Conservation (phyloP, 192 early-diverging fungal genomes). For the Coemansia sp. region DNA sequence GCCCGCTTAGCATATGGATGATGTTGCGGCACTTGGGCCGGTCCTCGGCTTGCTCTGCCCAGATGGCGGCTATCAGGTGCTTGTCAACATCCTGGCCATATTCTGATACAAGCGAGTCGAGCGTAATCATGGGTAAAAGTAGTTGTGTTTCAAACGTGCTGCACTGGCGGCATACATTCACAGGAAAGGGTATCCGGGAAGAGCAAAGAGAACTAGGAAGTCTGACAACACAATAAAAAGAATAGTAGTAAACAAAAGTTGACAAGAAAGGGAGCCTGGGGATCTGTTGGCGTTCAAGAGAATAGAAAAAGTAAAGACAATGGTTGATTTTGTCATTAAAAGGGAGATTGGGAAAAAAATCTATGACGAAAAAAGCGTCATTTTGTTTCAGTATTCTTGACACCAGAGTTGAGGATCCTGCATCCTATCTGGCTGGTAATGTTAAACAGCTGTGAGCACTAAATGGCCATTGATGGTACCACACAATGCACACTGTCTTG, state of each 20-base stretch:
- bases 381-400: no score
- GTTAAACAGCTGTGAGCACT: no score
- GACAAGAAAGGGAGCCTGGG: background rate
- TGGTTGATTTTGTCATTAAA: no score
- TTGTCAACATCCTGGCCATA: slow-evolving; percentile 40
- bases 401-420: no score
- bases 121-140: slow-evolving; percentile 16
- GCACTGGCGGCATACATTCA: background rate
- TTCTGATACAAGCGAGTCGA: slow-evolving; percentile 30
- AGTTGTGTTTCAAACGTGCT: background rate
- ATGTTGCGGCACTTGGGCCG: slow-evolving; percentile 36
- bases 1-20: slow-evolving; percentile 41
- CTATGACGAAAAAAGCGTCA: no score
- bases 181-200: background rate
- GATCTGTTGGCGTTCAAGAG: no score
- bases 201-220: background rate
- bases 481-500: no score
- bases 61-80: slow-evolving; percentile 39
- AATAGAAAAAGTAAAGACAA: no score
- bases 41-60: slow-evolving; percentile 39
- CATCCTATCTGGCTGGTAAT: no score
- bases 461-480: no score
- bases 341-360: no score
- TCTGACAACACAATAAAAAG: background rate
- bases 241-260: background rate